Evolutionary conservation across 805 yeast species (phyloP).

Genomic region (Candida andamanensis): DNA sequence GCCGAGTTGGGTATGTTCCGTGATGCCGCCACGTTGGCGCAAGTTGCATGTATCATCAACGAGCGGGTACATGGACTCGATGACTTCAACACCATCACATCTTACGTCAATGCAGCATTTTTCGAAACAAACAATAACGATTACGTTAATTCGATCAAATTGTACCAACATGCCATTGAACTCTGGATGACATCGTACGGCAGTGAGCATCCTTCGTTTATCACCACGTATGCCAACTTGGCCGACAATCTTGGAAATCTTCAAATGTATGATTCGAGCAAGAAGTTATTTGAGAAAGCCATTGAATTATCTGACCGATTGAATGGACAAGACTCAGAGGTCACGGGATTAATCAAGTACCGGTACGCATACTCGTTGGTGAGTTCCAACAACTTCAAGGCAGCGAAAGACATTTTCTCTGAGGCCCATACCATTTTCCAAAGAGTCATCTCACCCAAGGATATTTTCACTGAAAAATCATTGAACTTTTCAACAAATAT

Average conservation of each 20-base stretch:
- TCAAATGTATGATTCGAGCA: slow-evolving; percentile 44
- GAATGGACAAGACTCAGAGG: slow-evolving; percentile 56
- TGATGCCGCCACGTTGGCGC: slow-evolving; percentile 59
- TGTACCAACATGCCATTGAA: slow-evolving; percentile 55
- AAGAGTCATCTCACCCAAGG: slow-evolving; percentile 59
- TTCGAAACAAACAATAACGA: slow-evolving; percentile 61
- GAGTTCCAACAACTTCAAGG: slow-evolving; percentile 45
- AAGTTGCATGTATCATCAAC: slow-evolving; percentile 64
- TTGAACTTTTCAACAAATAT: slow-evolving; percentile 60
- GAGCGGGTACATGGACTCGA: slow-evolving; percentile 84
- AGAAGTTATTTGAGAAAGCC: slow-evolving; percentile 49
- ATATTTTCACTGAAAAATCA: slow-evolving; percentile 62
- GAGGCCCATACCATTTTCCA: slow-evolving; percentile 55
- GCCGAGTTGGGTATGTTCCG: slow-evolving; percentile 51
- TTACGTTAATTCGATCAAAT: slow-evolving; percentile 54
- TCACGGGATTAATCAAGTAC: slow-evolving; percentile 61
- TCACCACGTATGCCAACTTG: slow-evolving; percentile 58
- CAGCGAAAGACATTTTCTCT: slow-evolving; percentile 52
- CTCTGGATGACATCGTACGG: slow-evolving; percentile 58
- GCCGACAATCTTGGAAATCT: slow-evolving; percentile 54
- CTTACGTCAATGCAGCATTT: slow-evolving; percentile 69
- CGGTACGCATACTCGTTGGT: slow-evolving; percentile 51
- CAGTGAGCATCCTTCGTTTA: slow-evolving; percentile 62
- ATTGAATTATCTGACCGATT: slow-evolving; percentile 44
- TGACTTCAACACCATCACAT: slow-evolving; percentile 66